phyloP scores from a whole-genome alignment of 2,329 filamentous ascomycete genomes.

The Rachicladosporium sp. region DNA sequence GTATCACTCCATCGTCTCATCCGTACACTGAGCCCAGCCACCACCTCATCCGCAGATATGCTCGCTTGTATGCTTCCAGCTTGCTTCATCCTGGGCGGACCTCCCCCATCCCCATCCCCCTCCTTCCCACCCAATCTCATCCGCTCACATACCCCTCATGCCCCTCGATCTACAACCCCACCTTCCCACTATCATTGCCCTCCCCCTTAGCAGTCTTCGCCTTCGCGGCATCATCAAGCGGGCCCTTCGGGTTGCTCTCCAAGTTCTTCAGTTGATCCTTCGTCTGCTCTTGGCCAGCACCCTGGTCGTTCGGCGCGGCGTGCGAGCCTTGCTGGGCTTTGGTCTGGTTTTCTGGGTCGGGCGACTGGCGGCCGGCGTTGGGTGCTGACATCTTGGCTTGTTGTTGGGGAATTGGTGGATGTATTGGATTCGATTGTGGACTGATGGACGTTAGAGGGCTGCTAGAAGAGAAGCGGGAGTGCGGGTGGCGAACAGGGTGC shows the following conservation, averaged over 20 bases:
- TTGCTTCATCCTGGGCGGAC: too few species aligned
- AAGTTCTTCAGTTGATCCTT: conserved; percentile 45
- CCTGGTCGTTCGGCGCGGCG: conserved; percentile 44
- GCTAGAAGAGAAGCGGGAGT: too few species aligned
- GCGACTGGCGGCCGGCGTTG: conserved; percentile 62
- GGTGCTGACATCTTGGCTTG: conserved; percentile 50
- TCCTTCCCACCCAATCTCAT: too few species aligned
- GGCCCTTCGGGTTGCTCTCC: conserved; percentile 53
- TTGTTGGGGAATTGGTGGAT: conserved; percentile 3
- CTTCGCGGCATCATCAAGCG: conserved; percentile 48
- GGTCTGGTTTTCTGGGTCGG: conserved; percentile 55
- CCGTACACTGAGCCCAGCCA: too few species aligned
- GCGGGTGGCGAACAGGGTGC: too few species aligned
- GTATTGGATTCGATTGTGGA: neutral
- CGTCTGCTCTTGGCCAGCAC: conserved; percentile 31
- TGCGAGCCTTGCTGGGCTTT: conserved; percentile 55
- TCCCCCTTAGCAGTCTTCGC: conserved; percentile 47
- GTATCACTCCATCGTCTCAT: too few species aligned
- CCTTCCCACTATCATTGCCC: neutral
- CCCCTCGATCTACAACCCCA: too few species aligned
- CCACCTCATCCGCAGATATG: too few species aligned
- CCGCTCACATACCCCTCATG: too few species aligned
- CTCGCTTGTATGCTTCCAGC: too few species aligned
- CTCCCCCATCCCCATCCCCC: too few species aligned
- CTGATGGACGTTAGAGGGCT: neutral